phyloP scores from a whole-genome alignment of 75 land plant genomes.

The Ceratopteris richardii region DNA sequence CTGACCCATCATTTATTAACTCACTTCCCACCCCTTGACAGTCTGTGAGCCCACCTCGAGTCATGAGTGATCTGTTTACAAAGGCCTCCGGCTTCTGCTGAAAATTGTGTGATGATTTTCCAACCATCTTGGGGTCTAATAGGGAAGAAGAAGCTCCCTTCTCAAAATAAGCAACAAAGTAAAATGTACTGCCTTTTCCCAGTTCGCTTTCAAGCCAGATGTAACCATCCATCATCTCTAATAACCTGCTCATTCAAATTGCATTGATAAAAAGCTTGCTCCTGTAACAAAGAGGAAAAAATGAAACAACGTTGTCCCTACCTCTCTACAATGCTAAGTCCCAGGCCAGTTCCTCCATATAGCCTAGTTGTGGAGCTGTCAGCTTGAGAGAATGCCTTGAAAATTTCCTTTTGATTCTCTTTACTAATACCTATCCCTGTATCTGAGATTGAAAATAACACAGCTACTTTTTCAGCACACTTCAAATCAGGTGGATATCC shows the following conservation, averaged over 20 bases:
- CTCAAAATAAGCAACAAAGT: conserved; percentile 30
- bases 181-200: conserved; percentile 38
- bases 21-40: neutral
- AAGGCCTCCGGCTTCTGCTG: neutral
- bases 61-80: neutral
- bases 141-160: conserved; percentile 1
- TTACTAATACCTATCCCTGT: conserved; percentile 43
- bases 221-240: conserved; percentile 40
- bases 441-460: conserved; percentile 25
- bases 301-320: neutral
- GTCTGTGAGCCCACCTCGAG: neutral
- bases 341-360: conserved; percentile 44
- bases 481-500: neutral
- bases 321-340: conserved; percentile 47
- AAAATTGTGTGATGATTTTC: neutral
- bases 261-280: neutral
- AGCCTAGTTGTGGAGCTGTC: conserved; percentile 41
- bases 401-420: conserved; percentile 40
- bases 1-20: neutral
- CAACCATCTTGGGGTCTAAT: neutral
- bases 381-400: conserved; percentile 45
- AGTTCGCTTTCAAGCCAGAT: conserved; percentile 47
- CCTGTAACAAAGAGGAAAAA: neutral
- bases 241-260: conserved; percentile 11
- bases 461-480: conserved; percentile 11